Evolutionary conservation across 345 rosid species (phyloP).

Genomic region (Arabis alpina): DNA sequence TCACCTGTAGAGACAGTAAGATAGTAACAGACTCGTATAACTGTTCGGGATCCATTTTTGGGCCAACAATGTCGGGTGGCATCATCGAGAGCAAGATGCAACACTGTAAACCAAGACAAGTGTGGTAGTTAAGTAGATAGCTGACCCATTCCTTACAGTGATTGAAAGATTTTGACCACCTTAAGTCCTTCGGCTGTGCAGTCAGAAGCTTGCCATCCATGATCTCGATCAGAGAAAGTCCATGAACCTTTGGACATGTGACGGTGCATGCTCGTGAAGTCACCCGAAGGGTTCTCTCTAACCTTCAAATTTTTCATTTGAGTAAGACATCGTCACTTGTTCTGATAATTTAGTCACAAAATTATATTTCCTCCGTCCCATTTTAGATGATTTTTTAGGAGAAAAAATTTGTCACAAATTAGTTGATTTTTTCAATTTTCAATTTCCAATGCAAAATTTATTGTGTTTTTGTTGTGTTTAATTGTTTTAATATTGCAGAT

Average conservation of each 20-base stretch:
- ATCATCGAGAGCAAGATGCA: conserved; percentile 67
- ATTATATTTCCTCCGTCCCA: too few relatives aligned
- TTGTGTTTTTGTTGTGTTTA: too few relatives aligned
- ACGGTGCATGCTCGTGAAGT: conserved; percentile 42
- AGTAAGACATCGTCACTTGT: conserved; percentile 25
- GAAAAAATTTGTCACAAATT: too few relatives aligned
- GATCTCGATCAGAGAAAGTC: conserved; percentile 47
- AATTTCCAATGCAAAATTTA: too few relatives aligned
- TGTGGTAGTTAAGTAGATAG: conserved; percentile 17
- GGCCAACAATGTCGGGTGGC: conserved; percentile 73
- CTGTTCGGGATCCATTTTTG: conserved; percentile 54
- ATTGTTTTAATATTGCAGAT: too few relatives aligned
- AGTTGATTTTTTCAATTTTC: too few relatives aligned
- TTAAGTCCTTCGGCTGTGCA: conserved; percentile 46
- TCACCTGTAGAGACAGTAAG: conserved; percentile 65
- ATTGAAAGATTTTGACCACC: conserved; percentile 25
- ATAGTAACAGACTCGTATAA: conserved; percentile 63
- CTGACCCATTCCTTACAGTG: neutral
- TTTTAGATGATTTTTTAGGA: too few relatives aligned
- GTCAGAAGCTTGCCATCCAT: conserved; percentile 50
- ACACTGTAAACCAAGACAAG: conserved; percentile 50
- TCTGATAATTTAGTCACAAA: neutral
- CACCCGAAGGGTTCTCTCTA: conserved; percentile 57
- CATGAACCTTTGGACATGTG: conserved; percentile 47
- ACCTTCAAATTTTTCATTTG: conserved; percentile 40